A percentile compares a stretch with the other conserved stretches of the same genome.
Evolutionary conservation across 371 early-diverging fungal species (phyloP).

Genomic region (Batkoa obscura): DNA sequence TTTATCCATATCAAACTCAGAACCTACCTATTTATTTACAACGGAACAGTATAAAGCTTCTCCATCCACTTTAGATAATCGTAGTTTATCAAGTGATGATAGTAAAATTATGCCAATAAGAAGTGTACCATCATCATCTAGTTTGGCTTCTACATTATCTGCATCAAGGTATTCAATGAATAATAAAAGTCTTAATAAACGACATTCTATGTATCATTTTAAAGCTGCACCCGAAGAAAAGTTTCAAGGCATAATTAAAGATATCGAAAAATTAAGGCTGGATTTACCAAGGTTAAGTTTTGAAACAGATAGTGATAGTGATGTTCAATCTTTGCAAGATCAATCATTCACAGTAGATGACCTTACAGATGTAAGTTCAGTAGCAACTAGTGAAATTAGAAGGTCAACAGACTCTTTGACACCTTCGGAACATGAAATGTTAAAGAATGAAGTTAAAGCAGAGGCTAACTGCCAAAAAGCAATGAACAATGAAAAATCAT

Average conservation of each 20-base stretch:
- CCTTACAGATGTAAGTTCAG: neutral
- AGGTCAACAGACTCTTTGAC: constrained; percentile 3
- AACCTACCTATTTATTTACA: no score
- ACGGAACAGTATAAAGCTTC: no score
- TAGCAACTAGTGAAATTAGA: constrained; percentile 1
- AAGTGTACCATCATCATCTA: no score
- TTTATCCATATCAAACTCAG: no score
- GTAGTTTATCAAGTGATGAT: no score
- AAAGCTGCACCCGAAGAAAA: no score
- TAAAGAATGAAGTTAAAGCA: neutral
- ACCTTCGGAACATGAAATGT: neutral
- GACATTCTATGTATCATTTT: no score
- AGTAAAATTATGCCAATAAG: no score
- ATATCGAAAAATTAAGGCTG: constrained; percentile 1
- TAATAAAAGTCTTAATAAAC: no score
- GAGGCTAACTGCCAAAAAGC: neutral
- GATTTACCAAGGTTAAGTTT: neutral
- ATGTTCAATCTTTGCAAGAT: neutral
- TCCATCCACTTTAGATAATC: no score
- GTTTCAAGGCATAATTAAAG: neutral
- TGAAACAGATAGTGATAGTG: constrained; percentile 1
- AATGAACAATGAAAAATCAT: neutral
- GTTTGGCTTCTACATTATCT: no score
- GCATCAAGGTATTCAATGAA: no score
- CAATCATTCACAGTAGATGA: neutral